These are phyloP conservation scores for Euphorbia lathyris DNA, from an alignment of 345 rosid species.

Conservation along the genomic window DNA sequence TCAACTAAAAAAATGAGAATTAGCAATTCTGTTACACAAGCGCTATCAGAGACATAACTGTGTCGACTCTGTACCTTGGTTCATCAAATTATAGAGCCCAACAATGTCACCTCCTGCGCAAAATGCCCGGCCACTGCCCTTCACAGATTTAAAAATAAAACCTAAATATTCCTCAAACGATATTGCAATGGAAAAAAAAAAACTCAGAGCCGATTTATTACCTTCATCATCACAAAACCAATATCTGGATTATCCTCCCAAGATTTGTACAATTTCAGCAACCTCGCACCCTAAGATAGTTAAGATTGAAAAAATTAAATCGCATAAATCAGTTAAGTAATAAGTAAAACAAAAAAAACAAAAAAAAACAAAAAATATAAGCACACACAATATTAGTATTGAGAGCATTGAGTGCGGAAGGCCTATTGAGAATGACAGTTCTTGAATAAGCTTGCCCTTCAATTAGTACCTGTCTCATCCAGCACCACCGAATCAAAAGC, in stretches of 20 bases:
- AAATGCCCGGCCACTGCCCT: conserved; percentile 97
- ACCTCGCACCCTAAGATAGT: conserved; percentile 44
- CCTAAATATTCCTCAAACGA: conserved; percentile 6
- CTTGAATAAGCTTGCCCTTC: conserved; percentile 70
- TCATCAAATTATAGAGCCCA: conserved; percentile 54
- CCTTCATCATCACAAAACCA: conserved; percentile 82
- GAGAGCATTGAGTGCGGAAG: conserved; percentile 83
- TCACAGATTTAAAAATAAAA: conserved; percentile 27
- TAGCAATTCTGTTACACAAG: neutral
- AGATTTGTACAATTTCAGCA: conserved; percentile 61
- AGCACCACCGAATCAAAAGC: neutral
- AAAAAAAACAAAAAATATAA: neutral
- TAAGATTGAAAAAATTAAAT: neutral
- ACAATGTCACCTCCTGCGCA: conserved; percentile 94
- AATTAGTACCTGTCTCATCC: conserved; percentile 51
- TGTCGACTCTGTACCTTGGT: conserved; percentile 41
- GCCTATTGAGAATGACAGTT: conserved; percentile 77
- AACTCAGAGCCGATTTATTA: conserved; percentile 22
- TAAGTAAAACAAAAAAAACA: neutral
- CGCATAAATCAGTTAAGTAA: neutral
- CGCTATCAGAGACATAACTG: neutral
- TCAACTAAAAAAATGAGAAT: neutral
- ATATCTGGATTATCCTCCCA: conserved; percentile 87
- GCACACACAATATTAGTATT: conserved; percentile 57
- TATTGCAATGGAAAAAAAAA: neutral